Evolutionary conservation across 2,329 filamentous ascomycete genomes (phyloP).

Genomic region (Paracoccidioides brasiliensis): DNA sequence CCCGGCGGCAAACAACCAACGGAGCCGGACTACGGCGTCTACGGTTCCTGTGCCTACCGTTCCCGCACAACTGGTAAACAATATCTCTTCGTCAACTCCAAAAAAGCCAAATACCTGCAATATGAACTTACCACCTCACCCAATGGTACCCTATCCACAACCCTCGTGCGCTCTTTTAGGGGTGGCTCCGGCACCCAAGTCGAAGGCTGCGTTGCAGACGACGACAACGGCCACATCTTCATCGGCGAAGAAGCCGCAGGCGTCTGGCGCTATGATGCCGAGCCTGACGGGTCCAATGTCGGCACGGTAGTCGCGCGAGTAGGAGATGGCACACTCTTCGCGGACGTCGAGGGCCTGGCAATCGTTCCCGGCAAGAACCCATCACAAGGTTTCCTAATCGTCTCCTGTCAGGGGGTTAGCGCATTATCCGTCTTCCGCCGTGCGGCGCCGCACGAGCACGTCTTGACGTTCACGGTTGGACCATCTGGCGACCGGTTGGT

Average conservation of each 20-base stretch:
- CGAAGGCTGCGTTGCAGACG: conserved; percentile 42
- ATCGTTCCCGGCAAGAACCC: conserved; percentile 35
- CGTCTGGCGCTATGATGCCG: conserved; percentile 41
- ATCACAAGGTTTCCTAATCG: conserved; percentile 38
- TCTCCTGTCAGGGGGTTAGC: conserved; percentile 42
- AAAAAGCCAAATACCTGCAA: conserved; percentile 42
- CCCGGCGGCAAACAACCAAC: conserved; percentile 37
- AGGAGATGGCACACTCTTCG: conserved; percentile 36
- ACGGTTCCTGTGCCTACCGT: conserved; percentile 41
- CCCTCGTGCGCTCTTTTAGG: conserved; percentile 39
- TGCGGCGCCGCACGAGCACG: conserved; percentile 37
- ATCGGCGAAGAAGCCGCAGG: conserved; percentile 41
- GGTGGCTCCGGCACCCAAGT: conserved; percentile 41
- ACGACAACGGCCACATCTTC: conserved; percentile 39
- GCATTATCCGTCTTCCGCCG: conserved; percentile 41
- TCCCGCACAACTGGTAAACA: conserved; percentile 37
- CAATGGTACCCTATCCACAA: conserved; percentile 33
- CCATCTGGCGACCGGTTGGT: conserved; percentile 30
- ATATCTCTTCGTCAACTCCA: conserved; percentile 44
- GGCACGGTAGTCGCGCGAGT: conserved; percentile 30
- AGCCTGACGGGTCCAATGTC: conserved; percentile 31
- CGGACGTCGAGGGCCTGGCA: conserved; percentile 43
- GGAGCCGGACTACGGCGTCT: conserved; percentile 35
- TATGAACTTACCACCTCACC: conserved; percentile 35
- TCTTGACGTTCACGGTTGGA: conserved; percentile 38